Evolutionary conservation across 768 basidiomycete species (phyloP).

Genomic region (Pleurotus eryngii): DNA sequence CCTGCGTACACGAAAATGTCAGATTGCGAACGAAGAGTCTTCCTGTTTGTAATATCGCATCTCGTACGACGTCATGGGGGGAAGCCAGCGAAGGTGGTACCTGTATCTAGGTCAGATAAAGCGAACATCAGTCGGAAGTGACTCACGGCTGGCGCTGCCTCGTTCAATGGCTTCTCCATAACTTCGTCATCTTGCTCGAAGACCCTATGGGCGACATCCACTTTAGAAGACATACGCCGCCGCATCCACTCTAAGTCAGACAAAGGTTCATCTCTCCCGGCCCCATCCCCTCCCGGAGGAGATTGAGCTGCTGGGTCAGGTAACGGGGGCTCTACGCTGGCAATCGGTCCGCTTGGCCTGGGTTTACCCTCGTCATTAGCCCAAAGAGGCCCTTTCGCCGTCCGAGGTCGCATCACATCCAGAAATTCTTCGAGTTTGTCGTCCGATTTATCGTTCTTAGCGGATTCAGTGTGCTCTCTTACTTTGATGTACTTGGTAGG

Average conservation of each 20-base stretch:
- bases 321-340: neutral
- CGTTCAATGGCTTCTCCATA: slow-evolving; percentile 5
- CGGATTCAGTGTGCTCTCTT: slow-evolving; percentile 4
- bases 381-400: slow-evolving; percentile 62
- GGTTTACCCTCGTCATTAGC: slow-evolving; percentile 42
- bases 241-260: slow-evolving; percentile 79
- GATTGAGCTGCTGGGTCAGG: neutral
- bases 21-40: slow-evolving; percentile 94
- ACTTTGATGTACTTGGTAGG: slow-evolving; percentile 5
- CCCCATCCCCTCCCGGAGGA: slow-evolving; percentile 13
- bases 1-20: slow-evolving; percentile 77
- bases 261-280: slow-evolving; percentile 32
- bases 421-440: slow-evolving; percentile 63
- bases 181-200: slow-evolving; percentile 63
- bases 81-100: slow-evolving; percentile 3
- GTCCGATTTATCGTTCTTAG: slow-evolving; percentile 27
- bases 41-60: slow-evolving; percentile 67
- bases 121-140: neutral
- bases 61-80: slow-evolving; percentile 32
- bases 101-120: neutral
- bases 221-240: slow-evolving; percentile 51
- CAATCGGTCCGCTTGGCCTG: neutral
- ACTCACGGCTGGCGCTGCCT: neutral
- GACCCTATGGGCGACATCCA: slow-evolving; percentile 34
- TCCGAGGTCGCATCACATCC: slow-evolving; percentile 67